These are phyloP conservation scores for Phaeomoniella chlamydospora DNA, from an alignment of 2,329 filamentous ascomycete species.

Conservation along the genomic window DNA sequence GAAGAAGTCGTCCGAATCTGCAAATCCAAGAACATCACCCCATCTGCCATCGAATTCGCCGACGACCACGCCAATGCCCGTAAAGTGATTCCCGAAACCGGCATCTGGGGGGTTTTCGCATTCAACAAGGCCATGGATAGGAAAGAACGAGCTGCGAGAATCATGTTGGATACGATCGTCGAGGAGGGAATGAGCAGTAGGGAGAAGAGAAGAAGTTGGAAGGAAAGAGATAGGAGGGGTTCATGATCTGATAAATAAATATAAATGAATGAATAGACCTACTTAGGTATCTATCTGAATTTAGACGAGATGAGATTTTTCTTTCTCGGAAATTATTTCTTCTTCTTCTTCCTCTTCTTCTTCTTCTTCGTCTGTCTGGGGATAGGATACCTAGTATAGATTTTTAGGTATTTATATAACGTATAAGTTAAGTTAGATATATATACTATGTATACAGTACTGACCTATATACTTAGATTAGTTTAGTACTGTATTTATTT, in stretches of 20 bases:
- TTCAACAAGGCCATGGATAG: constrained; percentile 49
- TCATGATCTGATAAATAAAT: constrained; percentile 3
- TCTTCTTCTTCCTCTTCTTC: constrained; percentile 2
- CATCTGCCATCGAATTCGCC: constrained; percentile 57
- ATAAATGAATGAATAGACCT: too few species aligned
- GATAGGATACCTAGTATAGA: too few species aligned
- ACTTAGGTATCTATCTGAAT: too few species aligned
- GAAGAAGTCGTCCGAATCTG: constrained; percentile 57
- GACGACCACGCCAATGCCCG: constrained; percentile 62
- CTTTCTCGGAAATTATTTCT: constrained; percentile 1
- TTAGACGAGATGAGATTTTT: too few species aligned
- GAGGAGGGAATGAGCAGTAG: constrained; percentile 1
- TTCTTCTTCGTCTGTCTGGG: constrained; percentile 1
- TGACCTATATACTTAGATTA: too few species aligned
- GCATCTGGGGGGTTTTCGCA: constrained; percentile 13
- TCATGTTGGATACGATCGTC: constrained; percentile 16
- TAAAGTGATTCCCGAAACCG: constrained; percentile 40
- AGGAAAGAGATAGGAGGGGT: constrained; percentile 2
- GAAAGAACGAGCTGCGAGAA: constrained; percentile 40
- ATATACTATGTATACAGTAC: too few species aligned
- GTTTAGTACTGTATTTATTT: too few species aligned
- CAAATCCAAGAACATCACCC: constrained; percentile 52
- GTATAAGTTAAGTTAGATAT: too few species aligned
- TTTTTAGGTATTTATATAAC: too few species aligned
- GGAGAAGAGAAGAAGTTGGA: constrained; percentile 8